Base-by-base conservation (phyloP, 257 asterid species). In the Ophiorrhiza pumila region DNA sequence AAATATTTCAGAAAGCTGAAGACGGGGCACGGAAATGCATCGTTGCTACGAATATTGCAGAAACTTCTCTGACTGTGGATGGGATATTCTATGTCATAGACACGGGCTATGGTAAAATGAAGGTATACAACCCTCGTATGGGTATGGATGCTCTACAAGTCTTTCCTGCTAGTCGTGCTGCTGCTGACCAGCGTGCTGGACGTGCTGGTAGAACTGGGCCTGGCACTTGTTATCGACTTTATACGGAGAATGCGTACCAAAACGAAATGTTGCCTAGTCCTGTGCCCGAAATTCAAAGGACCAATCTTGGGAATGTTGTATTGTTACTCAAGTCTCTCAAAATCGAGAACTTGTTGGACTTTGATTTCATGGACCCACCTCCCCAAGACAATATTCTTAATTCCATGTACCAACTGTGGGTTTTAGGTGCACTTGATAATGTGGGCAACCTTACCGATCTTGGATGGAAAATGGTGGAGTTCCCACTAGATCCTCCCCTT, bases 81-180 rank as follows among this genome's bases (percentile, higher is more conserved):
- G 99, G 99, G 31, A 94, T 94, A 39, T 90, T 83, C 82, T 94
- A 91, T 25, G 99, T 94, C 68, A 91, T 94, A 35, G 99, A 94
- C 76, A 85, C 97, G 0, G 99, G 99, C 25, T 90, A 94, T 59
- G 88, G 97, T 65, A 94, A 94, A 71, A 88, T 94, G 79, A 94
- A 94, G 82, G 99, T 94, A 32, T 94, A 94, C 63, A 91, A 91
- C 78, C 99, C 99, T 18, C 95, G 99, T 29, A 94, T 94, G 99
- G 99, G 99, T 79, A 94, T 94, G 99, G 99, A 94, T 80, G 99
- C 99, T 49, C 96, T 94, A 74, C 99, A 94, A 77, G 98, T 94
- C 35, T 94, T 94, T 72, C 99, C 99, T 12, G 91, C 82, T 27
- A 94, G 97, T 77, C 97, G 96, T 18, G 99, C 99, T 60, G 97